Base-by-base conservation (phyloP, 495 filamentous ascomycete genomes). In the Annulohypoxylon bovei region DNA sequence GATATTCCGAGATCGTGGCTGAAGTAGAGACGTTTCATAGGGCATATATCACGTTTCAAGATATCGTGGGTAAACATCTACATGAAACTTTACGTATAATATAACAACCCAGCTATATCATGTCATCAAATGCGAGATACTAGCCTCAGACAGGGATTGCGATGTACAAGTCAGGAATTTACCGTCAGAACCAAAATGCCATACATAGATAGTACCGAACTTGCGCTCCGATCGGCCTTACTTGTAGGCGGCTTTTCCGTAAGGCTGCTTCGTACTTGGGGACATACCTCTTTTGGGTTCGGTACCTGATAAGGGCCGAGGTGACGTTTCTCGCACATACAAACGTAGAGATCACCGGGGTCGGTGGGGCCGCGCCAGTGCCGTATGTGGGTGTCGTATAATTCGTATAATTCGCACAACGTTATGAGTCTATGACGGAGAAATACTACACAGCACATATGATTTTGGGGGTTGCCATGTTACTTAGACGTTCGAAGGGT, bases 231-330 rank as follows among this genome's bases (percentile, higher is more conserved):
- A 7, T 50, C 5, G 42, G 20, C 11, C 14, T 50, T 6, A 14
- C 23, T 28, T 28, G 11, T 27, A 4, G 14, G 22, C 11, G 46
- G 46, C 11, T 14, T 28, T 28, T 25, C 23, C 46, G 46, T 50
- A 28, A 50, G 46, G 46, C 46, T 27, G 23, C 6, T 23, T 50
- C 46, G 46, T 50, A 50, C 46, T 46, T 50, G 11, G n/a, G 46
- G 23, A 50, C 46, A 50, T 61, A 18, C 58, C 22, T 39, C 18
- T 50, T 62, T 62, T n/a, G 58, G 23, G 3, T 12, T 62, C 44
- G 58, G 44, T 62, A 50, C n/a, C n/a, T n/a, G 30, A 37, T 62
- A 46, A 62, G 23, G 35, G 35, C 23, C 44, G 58, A 39, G 12
- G 18, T 33, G 39, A 40, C 14, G 54, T 57, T 30, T 5, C 23